Evolutionary conservation across 1,139 yeast species (phyloP).

Genomic region (Citeromyces siamensis): DNA sequence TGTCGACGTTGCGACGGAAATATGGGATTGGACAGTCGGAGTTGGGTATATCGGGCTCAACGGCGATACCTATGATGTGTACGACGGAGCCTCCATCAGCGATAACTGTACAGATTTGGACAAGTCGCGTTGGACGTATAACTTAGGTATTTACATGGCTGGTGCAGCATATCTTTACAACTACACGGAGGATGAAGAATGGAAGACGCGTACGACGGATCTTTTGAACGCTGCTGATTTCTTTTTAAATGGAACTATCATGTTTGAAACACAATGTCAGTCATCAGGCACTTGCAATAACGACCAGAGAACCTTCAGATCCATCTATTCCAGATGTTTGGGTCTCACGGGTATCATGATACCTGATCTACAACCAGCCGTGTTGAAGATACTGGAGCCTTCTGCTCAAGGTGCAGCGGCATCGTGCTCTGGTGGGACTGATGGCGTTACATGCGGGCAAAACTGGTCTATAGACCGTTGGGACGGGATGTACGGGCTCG

Average conservation of each 20-base stretch:
- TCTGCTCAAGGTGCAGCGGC: constrained; percentile 74
- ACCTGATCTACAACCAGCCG: constrained; percentile 44
- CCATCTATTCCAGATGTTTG: constrained; percentile 64
- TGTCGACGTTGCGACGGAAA: constrained; percentile 65
- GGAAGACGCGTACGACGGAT: constrained; percentile 52
- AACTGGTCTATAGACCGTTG: constrained; percentile 65
- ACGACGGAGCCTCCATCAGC: constrained; percentile 68
- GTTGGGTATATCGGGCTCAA: constrained; percentile 38
- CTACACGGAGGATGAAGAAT: constrained; percentile 49
- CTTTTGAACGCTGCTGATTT: constrained; percentile 41
- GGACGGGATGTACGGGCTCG: constrained; percentile 80
- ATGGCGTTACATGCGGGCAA: constrained; percentile 83
- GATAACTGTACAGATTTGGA: constrained; percentile 52
- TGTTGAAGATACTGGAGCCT: constrained; percentile 37
- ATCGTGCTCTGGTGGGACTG: constrained; percentile 78
- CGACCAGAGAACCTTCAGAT: constrained; percentile 87
- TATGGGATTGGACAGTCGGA: constrained; percentile 73
- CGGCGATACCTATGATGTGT: constrained; percentile 32
- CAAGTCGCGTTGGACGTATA: constrained; percentile 73
- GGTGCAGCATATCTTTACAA: constrained; percentile 82
- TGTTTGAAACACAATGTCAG: constrained; percentile 83
- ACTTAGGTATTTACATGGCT: constrained; percentile 66
- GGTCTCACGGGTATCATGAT: constrained; percentile 64
- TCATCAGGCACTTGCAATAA: constrained; percentile 51
- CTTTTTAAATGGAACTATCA: constrained; percentile 46